Base-by-base conservation (phyloP, 2,329 filamentous ascomycete species). In the Mycosphaerella sp. region DNA sequence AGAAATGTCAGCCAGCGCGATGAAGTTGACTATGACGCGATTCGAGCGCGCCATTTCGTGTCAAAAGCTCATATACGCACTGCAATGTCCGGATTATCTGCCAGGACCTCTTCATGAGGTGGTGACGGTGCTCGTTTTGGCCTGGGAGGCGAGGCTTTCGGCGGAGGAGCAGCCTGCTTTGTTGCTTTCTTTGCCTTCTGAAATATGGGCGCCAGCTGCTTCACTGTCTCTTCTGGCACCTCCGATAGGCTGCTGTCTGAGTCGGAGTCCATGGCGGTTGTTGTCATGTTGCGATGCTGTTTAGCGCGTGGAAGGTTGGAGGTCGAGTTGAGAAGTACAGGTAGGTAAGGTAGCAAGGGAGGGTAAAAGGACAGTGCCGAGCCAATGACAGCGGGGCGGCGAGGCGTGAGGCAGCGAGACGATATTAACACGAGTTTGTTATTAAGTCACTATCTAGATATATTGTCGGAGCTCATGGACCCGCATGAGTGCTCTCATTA, bases 81-180 rank as follows among this genome's bases (percentile, higher is more conserved):
- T 64, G 92, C 87, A 74, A 97, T 91, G 68, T 93, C 87, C 59
- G 87, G 81, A 71, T 95, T 95, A 70, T 97, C 92, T 58, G 89
- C 89, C 53, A 96, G 77, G 29, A 89, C 85, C 72, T 86, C 88
- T 78, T 95, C 89, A 71, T 96, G 92, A 7, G 89, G 85, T 63
- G 92, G 92, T 62, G 91, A 96, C 17, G 89, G 85, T 54, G 86
- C 84, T 69, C 92, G 80, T 77, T 93, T 95, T 23, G 69, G 67
- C 54, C 66, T 56, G 44, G 69, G 67, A 59, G 69, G 67, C 43
- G 69, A 69, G 52, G 59, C 62, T 36, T 62, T 60, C 9, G 67
- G 66, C 7, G 72, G 79, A 80, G 65, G 78, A 73, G 57, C 78
- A 66, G 56, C 70, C 66, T 36, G 50, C 57, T 70, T 70, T 46